phyloP scores from a whole-genome alignment of 73 alveolate genomes.

The Paramecium sonneborni region DNA sequence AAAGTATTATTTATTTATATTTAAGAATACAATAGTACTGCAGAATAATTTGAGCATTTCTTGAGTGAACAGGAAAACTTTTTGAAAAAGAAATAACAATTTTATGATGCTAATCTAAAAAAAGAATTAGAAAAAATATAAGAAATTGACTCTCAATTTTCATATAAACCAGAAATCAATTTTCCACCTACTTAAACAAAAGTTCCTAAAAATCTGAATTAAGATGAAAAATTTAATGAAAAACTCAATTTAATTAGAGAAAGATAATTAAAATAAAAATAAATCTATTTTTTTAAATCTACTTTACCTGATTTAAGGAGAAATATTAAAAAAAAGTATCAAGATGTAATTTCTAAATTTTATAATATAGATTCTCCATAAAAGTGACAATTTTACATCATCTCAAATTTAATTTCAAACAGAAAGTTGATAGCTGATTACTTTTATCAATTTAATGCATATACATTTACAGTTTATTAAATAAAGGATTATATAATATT shows the following conservation, averaged over 20 bases:
- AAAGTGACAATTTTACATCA: background rate
- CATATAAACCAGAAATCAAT: background rate
- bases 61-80: background rate
- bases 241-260: background rate
- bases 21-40: background rate
- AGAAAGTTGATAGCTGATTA: background rate
- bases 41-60: conserved; percentile 25
- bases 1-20: background rate
- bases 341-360: background rate
- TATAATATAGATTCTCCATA: background rate
- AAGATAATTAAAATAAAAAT: background rate
- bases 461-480: conserved; percentile 18
- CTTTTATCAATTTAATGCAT: conserved; percentile 14
- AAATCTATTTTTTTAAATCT: background rate
- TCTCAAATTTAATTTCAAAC: background rate
- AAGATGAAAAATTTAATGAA: background rate
- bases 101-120: background rate
- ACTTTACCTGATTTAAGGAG: background rate
- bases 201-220: background rate
- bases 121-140: conserved; percentile 12
- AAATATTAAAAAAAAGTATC: background rate
- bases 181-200: background rate
- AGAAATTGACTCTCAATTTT: background rate
- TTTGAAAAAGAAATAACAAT: background rate
- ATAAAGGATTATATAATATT: background rate